A percentile compares a stretch with the other conserved stretches of the same genome.
These are phyloP conservation scores for Boletus tylopilopsis DNA, from an alignment of 768 basidiomycete genomes.

Conservation along the genomic window DNA sequence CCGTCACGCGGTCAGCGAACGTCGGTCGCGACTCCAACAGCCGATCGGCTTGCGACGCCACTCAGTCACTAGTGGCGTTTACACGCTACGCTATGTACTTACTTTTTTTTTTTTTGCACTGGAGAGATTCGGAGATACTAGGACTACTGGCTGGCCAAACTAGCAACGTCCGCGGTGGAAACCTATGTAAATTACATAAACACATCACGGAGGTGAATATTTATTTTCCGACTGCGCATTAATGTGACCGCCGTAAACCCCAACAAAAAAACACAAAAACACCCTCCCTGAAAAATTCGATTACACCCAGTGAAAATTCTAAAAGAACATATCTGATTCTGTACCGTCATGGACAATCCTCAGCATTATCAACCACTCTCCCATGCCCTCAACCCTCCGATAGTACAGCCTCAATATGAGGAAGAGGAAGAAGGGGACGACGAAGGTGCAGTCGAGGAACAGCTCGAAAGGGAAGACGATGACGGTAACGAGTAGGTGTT, in stretches of 20 bases:
- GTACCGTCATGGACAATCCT: slow-evolving; percentile 53
- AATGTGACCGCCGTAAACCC: slow-evolving; percentile 28
- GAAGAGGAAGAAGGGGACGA: slow-evolving; percentile 72
- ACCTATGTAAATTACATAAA: slow-evolving; percentile 19
- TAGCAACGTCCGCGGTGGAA: no score
- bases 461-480: slow-evolving; percentile 50
- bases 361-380: slow-evolving; percentile 81
- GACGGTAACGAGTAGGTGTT: slow-evolving; percentile 33
- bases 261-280: slow-evolving; percentile 22
- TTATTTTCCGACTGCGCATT: slow-evolving; percentile 24
- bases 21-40: no score
- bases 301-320: slow-evolving; percentile 30
- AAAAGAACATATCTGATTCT: slow-evolving; percentile 24
- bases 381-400: slow-evolving; percentile 65
- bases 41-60: no score
- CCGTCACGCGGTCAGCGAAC: no score
- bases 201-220: slow-evolving; percentile 17
- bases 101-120: no score
- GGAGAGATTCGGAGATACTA: no score
- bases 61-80: no score
- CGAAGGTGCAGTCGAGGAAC: slow-evolving; percentile 68
- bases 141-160: no score
- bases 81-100: no score
- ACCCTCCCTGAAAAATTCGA: slow-evolving; percentile 29
- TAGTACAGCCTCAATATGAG: slow-evolving; percentile 36